A percentile compares a stretch with the other conserved stretches of the same genome.
These are phyloP conservation scores for Paecilomyces formosus DNA, from an alignment of 2,329 filamentous ascomycete species.

Conservation along the genomic window DNA sequence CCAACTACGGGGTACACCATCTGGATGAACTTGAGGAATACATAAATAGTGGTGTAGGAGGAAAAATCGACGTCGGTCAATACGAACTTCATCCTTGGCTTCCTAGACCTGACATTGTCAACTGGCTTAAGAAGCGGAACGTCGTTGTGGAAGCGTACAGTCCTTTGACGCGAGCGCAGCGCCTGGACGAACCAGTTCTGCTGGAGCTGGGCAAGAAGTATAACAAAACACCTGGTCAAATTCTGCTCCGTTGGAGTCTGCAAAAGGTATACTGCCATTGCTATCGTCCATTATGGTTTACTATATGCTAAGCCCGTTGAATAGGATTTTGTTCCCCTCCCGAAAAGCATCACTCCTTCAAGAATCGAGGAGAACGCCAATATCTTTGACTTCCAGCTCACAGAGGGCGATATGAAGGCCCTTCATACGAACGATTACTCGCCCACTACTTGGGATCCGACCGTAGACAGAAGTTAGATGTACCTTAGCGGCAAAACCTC, in stretches of 20 bases:
- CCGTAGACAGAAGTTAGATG: neutral
- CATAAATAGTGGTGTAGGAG: slow-evolving; percentile 39
- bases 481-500: neutral
- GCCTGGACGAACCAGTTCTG: slow-evolving; percentile 48
- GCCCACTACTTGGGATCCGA: neutral
- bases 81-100: slow-evolving; percentile 90
- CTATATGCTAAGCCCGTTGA: neutral
- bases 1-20: slow-evolving; percentile 33
- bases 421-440: slow-evolving; percentile 48
- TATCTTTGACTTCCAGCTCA: slow-evolving; percentile 54
- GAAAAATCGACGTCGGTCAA: slow-evolving; percentile 74
- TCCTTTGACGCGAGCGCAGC: slow-evolving; percentile 37
- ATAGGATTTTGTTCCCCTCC: slow-evolving; percentile 54
- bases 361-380: slow-evolving; percentile 56
- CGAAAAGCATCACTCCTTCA: slow-evolving; percentile 53
- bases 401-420: slow-evolving; percentile 50
- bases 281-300: slow-evolving; percentile 1
- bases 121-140: slow-evolving; percentile 62
- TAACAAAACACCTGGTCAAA: slow-evolving; percentile 50
- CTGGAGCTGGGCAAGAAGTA: slow-evolving; percentile 48
- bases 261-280: slow-evolving; percentile 39
- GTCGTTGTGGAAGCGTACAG: slow-evolving; percentile 54
- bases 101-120: slow-evolving; percentile 66
- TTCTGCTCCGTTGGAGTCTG: slow-evolving; percentile 55
- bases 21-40: slow-evolving; percentile 34